Conservation (phyloP, 2,329 filamentous ascomycete species). For the Colletotrichum higginsianum region DNA sequence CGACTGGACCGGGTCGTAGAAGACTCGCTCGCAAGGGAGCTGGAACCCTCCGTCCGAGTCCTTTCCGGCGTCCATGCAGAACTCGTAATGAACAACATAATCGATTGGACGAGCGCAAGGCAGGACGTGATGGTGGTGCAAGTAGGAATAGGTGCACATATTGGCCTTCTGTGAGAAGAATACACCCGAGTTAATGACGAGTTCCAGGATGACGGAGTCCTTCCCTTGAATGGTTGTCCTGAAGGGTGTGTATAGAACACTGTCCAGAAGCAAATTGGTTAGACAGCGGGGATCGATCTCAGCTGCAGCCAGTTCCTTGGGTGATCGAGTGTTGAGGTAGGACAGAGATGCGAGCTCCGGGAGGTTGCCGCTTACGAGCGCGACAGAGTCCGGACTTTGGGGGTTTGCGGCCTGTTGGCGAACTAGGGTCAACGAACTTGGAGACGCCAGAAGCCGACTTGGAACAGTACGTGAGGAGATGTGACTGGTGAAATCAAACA, state of each 20-base stretch:
- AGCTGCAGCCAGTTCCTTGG: not conserved
- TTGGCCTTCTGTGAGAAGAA: not conserved
- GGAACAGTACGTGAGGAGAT: conserved; percentile 10
- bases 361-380: not conserved
- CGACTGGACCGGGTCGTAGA: conserved; percentile 51
- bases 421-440: conserved; percentile 1
- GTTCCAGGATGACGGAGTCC: too few relatives aligned
- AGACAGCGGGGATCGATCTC: not conserved
- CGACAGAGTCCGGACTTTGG: not conserved
- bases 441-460: not conserved
- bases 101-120: conserved; percentile 60
- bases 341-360: conserved; percentile 10
- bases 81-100: conserved; percentile 60
- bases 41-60: conserved; percentile 49
- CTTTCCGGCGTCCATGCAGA: conserved; percentile 56
- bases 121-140: conserved; percentile 65
- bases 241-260: not conserved
- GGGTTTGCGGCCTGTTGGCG: conserved; percentile 15
- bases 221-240: not conserved
- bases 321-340: conserved; percentile 2
- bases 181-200: not conserved
- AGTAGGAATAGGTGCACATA: conserved; percentile 65
- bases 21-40: conserved; percentile 43
- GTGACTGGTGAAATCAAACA: not conserved
- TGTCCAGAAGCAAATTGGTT: not conserved